Conservation (phyloP, 192 early-diverging fungal species). For the Backusella luteola region DNA sequence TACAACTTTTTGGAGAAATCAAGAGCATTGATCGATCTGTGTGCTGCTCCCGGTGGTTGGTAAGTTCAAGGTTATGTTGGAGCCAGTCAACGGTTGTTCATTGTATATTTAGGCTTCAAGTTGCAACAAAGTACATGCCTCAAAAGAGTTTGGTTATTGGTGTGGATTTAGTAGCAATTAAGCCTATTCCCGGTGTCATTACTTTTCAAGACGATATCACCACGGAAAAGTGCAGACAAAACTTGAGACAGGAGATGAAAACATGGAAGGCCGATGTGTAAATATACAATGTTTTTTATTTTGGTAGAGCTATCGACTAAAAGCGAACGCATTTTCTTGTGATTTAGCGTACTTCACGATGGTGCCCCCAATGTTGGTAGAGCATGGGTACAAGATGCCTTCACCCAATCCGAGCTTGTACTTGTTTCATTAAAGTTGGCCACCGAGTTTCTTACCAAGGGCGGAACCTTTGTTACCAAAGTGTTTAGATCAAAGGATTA, state of each 20-base stretch:
- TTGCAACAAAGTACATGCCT: slow-evolving; percentile 99
- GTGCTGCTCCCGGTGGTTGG: slow-evolving; percentile 98
- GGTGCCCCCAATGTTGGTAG: slow-evolving; percentile 98
- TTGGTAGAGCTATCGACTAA: neutral
- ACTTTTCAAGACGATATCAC: slow-evolving; percentile 97
- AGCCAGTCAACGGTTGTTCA: neutral
- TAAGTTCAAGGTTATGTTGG: slow-evolving; percentile 17
- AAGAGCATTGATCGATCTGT: slow-evolving; percentile 91
- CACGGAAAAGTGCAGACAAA: slow-evolving; percentile 86
- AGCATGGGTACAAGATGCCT: slow-evolving; percentile 97
- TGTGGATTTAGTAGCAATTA: slow-evolving; percentile 95
- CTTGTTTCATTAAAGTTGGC: slow-evolving; percentile 92
- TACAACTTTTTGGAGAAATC: slow-evolving; percentile 93
- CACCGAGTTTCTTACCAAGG: slow-evolving; percentile 86
- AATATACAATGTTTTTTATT: slow-evolving; percentile 10
- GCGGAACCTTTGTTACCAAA: slow-evolving; percentile 97
- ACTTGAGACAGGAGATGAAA: slow-evolving; percentile 87
- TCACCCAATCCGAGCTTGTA: slow-evolving; percentile 91
- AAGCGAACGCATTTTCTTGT: neutral
- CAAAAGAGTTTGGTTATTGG: slow-evolving; percentile 89
- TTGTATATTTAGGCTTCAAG: slow-evolving; percentile 68
- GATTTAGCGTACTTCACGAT: slow-evolving; percentile 85
- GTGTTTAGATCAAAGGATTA: slow-evolving; percentile 99
- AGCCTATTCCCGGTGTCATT: slow-evolving; percentile 93
- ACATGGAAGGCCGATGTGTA: slow-evolving; percentile 98